These are phyloP conservation scores for Xylariaceae sp. DNA, from an alignment of 2,329 filamentous ascomycete species.

Conservation along the genomic window DNA sequence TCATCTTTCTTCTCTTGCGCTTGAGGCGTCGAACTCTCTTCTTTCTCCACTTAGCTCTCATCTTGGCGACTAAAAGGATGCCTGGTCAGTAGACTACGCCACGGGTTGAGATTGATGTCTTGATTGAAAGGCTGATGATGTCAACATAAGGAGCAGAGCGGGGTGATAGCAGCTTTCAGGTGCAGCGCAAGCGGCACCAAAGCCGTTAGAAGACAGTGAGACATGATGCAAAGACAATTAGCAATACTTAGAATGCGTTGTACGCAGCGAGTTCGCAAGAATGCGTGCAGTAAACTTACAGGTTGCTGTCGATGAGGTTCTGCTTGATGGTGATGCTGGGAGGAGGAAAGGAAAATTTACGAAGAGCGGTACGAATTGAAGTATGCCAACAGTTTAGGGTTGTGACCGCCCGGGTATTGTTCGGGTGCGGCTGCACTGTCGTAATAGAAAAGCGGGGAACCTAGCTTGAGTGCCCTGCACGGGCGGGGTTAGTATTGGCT, in stretches of 20 bases:
- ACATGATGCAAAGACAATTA: not conserved
- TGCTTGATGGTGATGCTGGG: constrained; percentile 40
- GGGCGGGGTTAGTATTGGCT: constrained; percentile 14
- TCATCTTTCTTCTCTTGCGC: constrained; percentile 99
- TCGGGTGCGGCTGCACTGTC: constrained; percentile 31
- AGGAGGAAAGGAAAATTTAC: constrained; percentile 32
- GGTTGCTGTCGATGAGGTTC: constrained; percentile 42
- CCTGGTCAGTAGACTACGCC: constrained; percentile 24
- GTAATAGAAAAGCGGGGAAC: constrained; percentile 4
- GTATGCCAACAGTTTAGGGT: constrained; percentile 38
- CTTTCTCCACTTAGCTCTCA: constrained; percentile 99
- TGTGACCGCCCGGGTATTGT: constrained; percentile 37
- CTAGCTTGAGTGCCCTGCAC: not conserved
- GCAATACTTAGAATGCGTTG: not conserved
- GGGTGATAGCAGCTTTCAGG: constrained; percentile 12
- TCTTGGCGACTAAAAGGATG: constrained; percentile 52
- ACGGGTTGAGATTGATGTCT: not conserved
- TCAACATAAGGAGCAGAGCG: constrained; percentile 10
- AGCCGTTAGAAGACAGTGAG: not conserved
- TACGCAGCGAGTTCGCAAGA: not conserved
- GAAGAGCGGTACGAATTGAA: constrained; percentile 36
- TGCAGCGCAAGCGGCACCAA: not conserved
- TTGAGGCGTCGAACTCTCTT: constrained; percentile 99
- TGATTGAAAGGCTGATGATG: constrained; percentile 13
- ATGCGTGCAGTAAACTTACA: constrained; percentile 32